These are phyloP conservation scores for Rugonectria rugulosa DNA, from an alignment of 2,329 filamentous ascomycete genomes.

Conservation along the genomic window DNA sequence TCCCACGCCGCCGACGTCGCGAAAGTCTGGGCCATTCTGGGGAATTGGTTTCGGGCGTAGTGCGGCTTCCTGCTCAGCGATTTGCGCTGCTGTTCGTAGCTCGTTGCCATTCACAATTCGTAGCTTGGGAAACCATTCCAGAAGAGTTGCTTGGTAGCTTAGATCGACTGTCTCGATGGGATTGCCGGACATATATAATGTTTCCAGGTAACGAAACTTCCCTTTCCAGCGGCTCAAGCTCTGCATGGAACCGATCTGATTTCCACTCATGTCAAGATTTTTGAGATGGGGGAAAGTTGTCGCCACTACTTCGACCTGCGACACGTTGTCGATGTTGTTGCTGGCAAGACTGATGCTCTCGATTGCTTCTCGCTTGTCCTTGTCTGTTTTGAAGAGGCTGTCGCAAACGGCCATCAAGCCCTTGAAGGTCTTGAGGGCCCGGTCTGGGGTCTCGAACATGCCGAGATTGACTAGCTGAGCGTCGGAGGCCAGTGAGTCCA, in stretches of 20 bases:
- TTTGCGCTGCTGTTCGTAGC: slow-evolving; percentile 76
- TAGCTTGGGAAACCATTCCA: slow-evolving; percentile 84
- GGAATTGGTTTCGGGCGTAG: slow-evolving; percentile 65
- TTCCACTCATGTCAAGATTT: slow-evolving; percentile 88
- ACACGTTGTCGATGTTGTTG: slow-evolving; percentile 79
- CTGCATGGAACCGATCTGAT: slow-evolving; percentile 74
- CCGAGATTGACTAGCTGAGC: slow-evolving; percentile 75
- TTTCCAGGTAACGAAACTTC: slow-evolving; percentile 80
- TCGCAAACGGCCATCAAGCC: slow-evolving; percentile 90
- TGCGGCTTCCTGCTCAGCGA: slow-evolving; percentile 61
- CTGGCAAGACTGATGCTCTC: slow-evolving; percentile 81
- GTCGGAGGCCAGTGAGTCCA: slow-evolving; percentile 80
- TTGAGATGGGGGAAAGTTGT: slow-evolving; percentile 84
- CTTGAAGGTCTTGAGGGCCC: slow-evolving; percentile 87
- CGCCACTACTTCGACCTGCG: slow-evolving; percentile 76
- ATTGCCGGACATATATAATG: slow-evolving; percentile 80
- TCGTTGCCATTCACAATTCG: slow-evolving; percentile 77
- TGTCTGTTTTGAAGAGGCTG: slow-evolving; percentile 73
- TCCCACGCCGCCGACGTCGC: slow-evolving; percentile 77
- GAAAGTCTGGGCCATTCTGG: slow-evolving; percentile 71
- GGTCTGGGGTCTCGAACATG: slow-evolving; percentile 75
- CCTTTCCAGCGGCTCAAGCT: slow-evolving; percentile 78
- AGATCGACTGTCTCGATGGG: slow-evolving; percentile 70
- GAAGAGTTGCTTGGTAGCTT: slow-evolving; percentile 71
- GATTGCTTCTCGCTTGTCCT: slow-evolving; percentile 80